These are phyloP conservation scores for Syncephalastrum monosporum DNA, from an alignment of 371 early-diverging fungal species.

Conservation along the genomic window DNA sequence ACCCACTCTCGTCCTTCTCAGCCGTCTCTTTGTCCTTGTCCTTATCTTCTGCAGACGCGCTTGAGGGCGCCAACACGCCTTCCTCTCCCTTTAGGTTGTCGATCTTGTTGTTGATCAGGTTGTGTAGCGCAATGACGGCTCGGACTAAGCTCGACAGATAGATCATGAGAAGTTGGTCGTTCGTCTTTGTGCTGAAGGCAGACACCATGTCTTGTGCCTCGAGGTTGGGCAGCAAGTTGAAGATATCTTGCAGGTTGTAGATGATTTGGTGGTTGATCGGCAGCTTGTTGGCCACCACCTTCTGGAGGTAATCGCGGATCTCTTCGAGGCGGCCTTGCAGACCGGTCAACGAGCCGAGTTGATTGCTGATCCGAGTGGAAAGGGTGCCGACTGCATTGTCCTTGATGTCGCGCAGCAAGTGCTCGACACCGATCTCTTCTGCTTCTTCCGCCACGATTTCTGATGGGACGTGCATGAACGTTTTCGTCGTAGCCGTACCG, in stretches of 20 bases:
- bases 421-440: constrained; percentile 99
- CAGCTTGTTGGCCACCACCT: constrained; percentile 82
- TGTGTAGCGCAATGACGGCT: constrained; percentile 93
- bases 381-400: constrained; percentile 95
- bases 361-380: constrained; percentile 84
- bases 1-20: constrained; percentile 13
- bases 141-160: constrained; percentile 90
- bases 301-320: constrained; percentile 82
- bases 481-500: constrained; percentile 91
- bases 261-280: constrained; percentile 96
- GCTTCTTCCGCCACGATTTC: constrained; percentile 99
- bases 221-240: constrained; percentile 92
- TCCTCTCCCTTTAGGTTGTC: constrained; percentile 57
- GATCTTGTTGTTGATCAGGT: constrained; percentile 92
- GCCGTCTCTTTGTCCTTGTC: constrained; percentile 31
- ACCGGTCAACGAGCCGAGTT: constrained; percentile 88
- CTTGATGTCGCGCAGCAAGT: constrained; percentile 97
- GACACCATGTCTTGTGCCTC: constrained; percentile 69
- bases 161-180: constrained; percentile 91
- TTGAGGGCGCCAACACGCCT: constrained; percentile 21
- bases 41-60: constrained; percentile 38
- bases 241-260: constrained; percentile 95
- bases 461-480: constrained; percentile 95
- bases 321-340: constrained; percentile 82
- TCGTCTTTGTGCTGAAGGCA: constrained; percentile 90